Evolutionary conservation across 108 stramenopile genomes (phyloP).

Genomic region (Nitzschia sp.): DNA sequence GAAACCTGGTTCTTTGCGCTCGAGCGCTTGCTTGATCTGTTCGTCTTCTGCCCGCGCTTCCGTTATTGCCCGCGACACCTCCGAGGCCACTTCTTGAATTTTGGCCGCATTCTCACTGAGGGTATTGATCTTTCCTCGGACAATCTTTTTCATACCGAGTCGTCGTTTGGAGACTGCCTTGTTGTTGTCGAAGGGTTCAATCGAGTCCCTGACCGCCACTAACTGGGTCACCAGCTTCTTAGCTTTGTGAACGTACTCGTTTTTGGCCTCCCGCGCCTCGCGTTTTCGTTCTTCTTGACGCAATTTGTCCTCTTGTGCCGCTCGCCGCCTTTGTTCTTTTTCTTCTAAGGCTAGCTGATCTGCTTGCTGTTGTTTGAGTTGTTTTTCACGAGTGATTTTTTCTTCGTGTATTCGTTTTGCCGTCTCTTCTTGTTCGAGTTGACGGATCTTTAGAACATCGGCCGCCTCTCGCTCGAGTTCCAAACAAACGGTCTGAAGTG

Average conservation of each 20-base stretch:
- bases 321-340: slow-evolving; percentile 14
- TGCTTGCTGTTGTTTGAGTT: slow-evolving; percentile 10
- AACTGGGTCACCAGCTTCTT: slow-evolving; percentile 57
- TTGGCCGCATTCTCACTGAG: slow-evolving; percentile 66
- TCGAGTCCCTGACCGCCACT: slow-evolving; percentile 43
- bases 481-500: slow-evolving; percentile 8
- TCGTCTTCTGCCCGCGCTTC: slow-evolving; percentile 54
- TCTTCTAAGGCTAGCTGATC: slow-evolving; percentile 8
- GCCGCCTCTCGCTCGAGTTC: slow-evolving; percentile 30
- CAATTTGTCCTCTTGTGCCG: slow-evolving; percentile 8
- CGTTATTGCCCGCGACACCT: slow-evolving; percentile 56
- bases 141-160: slow-evolving; percentile 81
- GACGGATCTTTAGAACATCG: slow-evolving; percentile 14
- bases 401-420: slow-evolving; percentile 22
- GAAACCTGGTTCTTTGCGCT: slow-evolving; percentile 27
- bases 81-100: slow-evolving; percentile 55
- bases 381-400: slow-evolving; percentile 10
- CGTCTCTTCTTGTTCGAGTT: slow-evolving; percentile 21
- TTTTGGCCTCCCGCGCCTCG: slow-evolving; percentile 26
- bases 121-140: slow-evolving; percentile 82
- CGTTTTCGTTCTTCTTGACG: slow-evolving; percentile 17
- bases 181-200: slow-evolving; percentile 65
- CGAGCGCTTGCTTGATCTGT: slow-evolving; percentile 27
- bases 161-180: slow-evolving; percentile 55
- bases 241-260: slow-evolving; percentile 49